These are phyloP conservation scores for Lathyrus aphaca DNA, from an alignment of 306 rosid species.

Conservation along the genomic window DNA sequence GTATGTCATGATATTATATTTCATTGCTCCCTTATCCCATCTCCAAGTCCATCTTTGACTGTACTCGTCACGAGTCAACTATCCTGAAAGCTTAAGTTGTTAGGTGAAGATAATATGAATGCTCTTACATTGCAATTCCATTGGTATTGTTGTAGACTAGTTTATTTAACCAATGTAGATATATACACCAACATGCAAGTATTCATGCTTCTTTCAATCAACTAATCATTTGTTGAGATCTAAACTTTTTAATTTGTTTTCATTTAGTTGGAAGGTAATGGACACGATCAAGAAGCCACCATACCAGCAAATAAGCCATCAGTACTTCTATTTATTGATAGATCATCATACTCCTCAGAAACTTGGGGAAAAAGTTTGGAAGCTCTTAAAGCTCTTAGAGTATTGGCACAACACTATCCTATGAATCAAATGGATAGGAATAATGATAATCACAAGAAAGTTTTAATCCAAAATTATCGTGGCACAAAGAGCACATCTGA, in stretches of 20 bases:
- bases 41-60: slow-evolving; percentile 4
- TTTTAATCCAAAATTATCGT: slow-evolving; percentile 48
- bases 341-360: slow-evolving; percentile 66
- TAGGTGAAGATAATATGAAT: slow-evolving; percentile 3
- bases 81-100: slow-evolving; percentile 4
- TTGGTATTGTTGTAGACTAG: slow-evolving; percentile 8
- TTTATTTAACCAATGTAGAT: slow-evolving; percentile 26
- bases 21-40: not conserved
- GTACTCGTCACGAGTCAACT: not conserved
- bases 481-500: slow-evolving; percentile 47
- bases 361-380: slow-evolving; percentile 63
- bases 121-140: slow-evolving; percentile 15
- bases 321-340: slow-evolving; percentile 80
- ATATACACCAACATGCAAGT: slow-evolving; percentile 1
- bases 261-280: slow-evolving; percentile 77
- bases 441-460: slow-evolving; percentile 44
- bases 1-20: slow-evolving; percentile 17
- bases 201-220: slow-evolving; percentile 10
- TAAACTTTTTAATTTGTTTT: slow-evolving; percentile 34
- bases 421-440: slow-evolving; percentile 46
- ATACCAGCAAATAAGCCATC: slow-evolving; percentile 83
- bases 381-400: slow-evolving; percentile 68
- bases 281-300: slow-evolving; percentile 50
- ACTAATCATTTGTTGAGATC: slow-evolving; percentile 34
- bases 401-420: slow-evolving; percentile 64